Conservation (phyloP, 768 basidiomycete species). For the Dioszegia hungarica region DNA sequence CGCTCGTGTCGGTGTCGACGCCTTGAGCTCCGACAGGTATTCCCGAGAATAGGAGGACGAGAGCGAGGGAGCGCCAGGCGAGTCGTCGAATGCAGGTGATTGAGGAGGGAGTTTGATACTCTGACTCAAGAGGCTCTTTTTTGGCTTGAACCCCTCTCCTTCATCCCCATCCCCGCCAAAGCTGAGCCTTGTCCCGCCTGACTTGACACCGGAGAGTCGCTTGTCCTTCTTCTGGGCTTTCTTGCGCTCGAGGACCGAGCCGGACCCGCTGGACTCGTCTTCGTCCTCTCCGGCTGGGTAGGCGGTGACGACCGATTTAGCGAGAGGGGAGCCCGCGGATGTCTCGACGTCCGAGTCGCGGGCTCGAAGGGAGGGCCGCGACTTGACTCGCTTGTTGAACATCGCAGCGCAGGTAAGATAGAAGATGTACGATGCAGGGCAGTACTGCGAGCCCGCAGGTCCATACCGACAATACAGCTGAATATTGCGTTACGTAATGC, state of each 20-base stretch:
- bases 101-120: conserved; percentile 30
- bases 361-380: conserved; percentile 33
- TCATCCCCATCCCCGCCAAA: conserved; percentile 40
- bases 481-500: too few relatives aligned
- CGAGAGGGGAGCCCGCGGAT: conserved; percentile 23
- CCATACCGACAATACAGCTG: too few relatives aligned
- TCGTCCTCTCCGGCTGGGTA: conserved; percentile 8
- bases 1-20: conserved; percentile 41
- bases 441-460: too few relatives aligned
- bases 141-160: conserved; percentile 36
- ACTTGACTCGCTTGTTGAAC: conserved; percentile 46
- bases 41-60: conserved; percentile 42
- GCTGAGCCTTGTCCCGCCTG: conserved; percentile 24
- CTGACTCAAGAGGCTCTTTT: conserved; percentile 42
- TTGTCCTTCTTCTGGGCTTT: conserved; percentile 41
- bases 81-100: conserved; percentile 6
- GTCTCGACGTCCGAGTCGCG: conserved; percentile 30
- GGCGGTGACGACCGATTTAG: conserved; percentile 24
- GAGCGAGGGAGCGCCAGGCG: conserved; percentile 3
- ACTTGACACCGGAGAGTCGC: conserved; percentile 18
- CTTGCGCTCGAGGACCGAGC: conserved; percentile 39
- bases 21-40: conserved; percentile 50
- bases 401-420: too few relatives aligned
- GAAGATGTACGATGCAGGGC: too few relatives aligned
- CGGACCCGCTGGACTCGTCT: conserved; percentile 23